Evolutionary conservation across 2,329 filamentous ascomycete genomes (phyloP), one percentile per base, ranked within the genome.

Genomic region (Trichoderma koningiopsis): DNA sequence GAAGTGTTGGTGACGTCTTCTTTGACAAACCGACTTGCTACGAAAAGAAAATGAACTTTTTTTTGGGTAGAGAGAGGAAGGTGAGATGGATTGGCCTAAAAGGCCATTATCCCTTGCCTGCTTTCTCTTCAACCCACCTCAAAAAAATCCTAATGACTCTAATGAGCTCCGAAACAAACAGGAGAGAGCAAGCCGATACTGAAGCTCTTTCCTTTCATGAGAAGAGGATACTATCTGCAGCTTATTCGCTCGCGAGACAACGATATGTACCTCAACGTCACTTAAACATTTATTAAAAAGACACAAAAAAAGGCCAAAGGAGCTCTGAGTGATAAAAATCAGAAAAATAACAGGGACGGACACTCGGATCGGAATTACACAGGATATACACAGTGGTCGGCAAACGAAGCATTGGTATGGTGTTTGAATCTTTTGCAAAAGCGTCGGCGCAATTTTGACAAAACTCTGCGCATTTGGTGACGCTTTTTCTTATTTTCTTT

Each of bases 381-480:
- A 72, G 72, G 72, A 73, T 71, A 68, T 68, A 64, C 49, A 68
- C 37, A 65, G 55, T 67, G 60, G 69, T 55, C 43, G 65, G 55
- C 68, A 68, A 60, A 57, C 69, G 58, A 55, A 69, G 62, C 55
- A 67, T 49, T 57, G 55, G 55, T 67, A 43, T 68, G 69, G 69
- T 70, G 64, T 70, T 70, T 65, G 43, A 33, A 59, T n/a, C 56
- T 62, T 68, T 68, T 57, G 70, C 33, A 49, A 70, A 73, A 73
- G 70, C 71, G 72, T 71, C 53, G 68, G 72, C 71, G 70, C 66
- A 72, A 71, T 72, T 59, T 64, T 40, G 27, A 56, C 53, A 49
- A n/a, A 43, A 43, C 27, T 49, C 60, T 47, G 68, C 60, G 61
- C 52, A 58, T 58, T 43, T 59, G 40, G 55, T 43, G 55, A 24